phyloP scores from a whole-genome alignment of 2,329 filamentous ascomycete genomes.

The Paecilomyces dactylethromorphus region DNA sequence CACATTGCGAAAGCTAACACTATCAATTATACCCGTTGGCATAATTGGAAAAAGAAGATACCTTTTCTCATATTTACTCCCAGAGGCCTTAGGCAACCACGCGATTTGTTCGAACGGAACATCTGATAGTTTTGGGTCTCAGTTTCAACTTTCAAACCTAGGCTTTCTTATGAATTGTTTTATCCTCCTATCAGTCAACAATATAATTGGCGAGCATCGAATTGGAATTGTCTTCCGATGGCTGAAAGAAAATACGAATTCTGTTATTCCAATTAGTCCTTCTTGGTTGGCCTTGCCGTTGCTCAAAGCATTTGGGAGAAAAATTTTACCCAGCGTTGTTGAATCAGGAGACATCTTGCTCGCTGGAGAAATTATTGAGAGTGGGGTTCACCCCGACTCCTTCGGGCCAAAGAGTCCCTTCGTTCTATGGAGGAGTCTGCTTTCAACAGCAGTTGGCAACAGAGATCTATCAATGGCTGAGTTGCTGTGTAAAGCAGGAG shows the following conservation, averaged over 20 bases:
- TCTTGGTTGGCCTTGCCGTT: neutral
- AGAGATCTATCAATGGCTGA: neutral
- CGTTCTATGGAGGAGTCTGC: no score
- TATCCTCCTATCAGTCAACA: neutral
- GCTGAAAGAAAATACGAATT: neutral
- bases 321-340: neutral
- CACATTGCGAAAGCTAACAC: no score
- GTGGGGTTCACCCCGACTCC: neutral
- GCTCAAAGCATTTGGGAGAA: neutral
- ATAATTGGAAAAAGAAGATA: neutral
- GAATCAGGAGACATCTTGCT: neutral
- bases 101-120: neutral
- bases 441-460: neutral
- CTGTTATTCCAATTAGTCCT: neutral
- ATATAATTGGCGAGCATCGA: neutral
- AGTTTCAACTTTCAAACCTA: neutral
- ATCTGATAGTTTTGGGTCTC: neutral
- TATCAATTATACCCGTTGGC: neutral
- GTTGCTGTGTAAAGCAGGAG: neutral
- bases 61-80: neutral
- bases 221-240: neutral
- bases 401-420: neutral
- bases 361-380: neutral
- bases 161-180: neutral
- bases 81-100: neutral